These are phyloP conservation scores for Claviceps paspali DNA, from an alignment of 2,329 filamentous ascomycete genomes.

Conservation along the genomic window DNA sequence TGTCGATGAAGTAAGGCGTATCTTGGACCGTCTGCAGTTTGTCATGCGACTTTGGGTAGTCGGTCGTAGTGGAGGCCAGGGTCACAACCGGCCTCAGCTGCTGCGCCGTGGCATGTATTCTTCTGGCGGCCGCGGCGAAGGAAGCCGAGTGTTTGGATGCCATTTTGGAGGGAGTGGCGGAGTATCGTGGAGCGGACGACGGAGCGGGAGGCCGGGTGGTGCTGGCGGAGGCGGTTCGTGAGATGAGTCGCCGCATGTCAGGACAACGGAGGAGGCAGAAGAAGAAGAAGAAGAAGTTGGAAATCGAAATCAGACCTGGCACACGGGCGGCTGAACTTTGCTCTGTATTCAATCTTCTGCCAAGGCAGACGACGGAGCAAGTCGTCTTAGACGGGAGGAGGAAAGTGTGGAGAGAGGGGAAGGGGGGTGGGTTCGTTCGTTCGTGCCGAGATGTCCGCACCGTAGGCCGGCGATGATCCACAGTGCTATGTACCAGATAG, in stretches of 20 bases:
- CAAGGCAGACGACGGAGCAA: too few species aligned
- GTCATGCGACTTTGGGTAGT: constrained; percentile 58
- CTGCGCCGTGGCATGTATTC: constrained; percentile 41
- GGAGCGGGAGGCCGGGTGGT: constrained; percentile 18
- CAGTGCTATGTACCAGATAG: too few species aligned
- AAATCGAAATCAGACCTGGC: background rate
- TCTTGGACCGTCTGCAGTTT: constrained; percentile 51
- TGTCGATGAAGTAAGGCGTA: constrained; percentile 72
- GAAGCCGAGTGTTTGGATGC: constrained; percentile 17
- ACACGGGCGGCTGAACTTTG: too few species aligned
- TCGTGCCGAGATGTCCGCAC: too few species aligned
- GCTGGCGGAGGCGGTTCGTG: constrained; percentile 22
- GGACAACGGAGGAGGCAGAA: too few species aligned
- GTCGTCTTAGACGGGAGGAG: too few species aligned
- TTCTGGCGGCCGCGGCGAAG: constrained; percentile 26
- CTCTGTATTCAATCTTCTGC: too few species aligned
- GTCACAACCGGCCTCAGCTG: constrained; percentile 37
- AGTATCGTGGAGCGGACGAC: constrained; percentile 12
- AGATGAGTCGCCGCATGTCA: constrained; percentile 35
- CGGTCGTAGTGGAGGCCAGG: constrained; percentile 38
- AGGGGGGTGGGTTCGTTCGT: too few species aligned
- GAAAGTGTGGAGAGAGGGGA: too few species aligned
- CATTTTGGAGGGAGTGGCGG: constrained; percentile 19
- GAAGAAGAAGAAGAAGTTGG: constrained; percentile 5
- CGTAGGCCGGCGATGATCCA: too few species aligned